phyloP scores from a whole-genome alignment of 352 stramenopile species.

The Pythium oligandrum region DNA sequence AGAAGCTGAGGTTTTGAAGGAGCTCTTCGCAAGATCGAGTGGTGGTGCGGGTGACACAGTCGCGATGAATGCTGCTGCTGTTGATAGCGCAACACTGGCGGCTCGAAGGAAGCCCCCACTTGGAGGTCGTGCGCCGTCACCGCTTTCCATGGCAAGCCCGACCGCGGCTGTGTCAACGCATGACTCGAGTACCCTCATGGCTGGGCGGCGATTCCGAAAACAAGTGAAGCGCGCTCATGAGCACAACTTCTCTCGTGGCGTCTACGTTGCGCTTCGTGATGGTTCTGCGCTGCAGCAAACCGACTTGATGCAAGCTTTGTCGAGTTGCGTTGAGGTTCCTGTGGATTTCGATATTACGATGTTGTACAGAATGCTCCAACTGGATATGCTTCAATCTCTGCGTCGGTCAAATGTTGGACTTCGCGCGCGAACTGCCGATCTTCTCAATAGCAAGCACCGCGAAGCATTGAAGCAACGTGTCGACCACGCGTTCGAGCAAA shows the following conservation, averaged over 20 bases:
- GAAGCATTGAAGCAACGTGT: constrained; percentile 58
- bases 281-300: constrained; percentile 71
- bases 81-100: too few species aligned
- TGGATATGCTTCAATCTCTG: constrained; percentile 24
- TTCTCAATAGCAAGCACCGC: constrained; percentile 29
- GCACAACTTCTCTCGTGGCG: constrained; percentile 84
- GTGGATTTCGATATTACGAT: constrained; percentile 85
- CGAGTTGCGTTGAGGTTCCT: constrained; percentile 79
- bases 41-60: too few species aligned
- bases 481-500: constrained; percentile 67
- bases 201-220: constrained; percentile 48
- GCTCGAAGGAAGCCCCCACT: too few species aligned
- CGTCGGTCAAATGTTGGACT: constrained; percentile 19
- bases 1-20: constrained; percentile 14
- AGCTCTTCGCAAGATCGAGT: neutral
- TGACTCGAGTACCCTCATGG: constrained; percentile 10
- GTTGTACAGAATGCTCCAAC: constrained; percentile 81
- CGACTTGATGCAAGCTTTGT: constrained; percentile 82
- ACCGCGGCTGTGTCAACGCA: too few species aligned
- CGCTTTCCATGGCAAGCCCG: too few species aligned
- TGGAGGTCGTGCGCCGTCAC: too few species aligned
- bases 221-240: constrained; percentile 83
- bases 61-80: too few species aligned
- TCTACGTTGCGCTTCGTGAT: constrained; percentile 79
- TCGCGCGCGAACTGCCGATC: constrained; percentile 14